Conservation (phyloP, 352 stramenopile genomes). For the Phytophthora pluvialis region DNA sequence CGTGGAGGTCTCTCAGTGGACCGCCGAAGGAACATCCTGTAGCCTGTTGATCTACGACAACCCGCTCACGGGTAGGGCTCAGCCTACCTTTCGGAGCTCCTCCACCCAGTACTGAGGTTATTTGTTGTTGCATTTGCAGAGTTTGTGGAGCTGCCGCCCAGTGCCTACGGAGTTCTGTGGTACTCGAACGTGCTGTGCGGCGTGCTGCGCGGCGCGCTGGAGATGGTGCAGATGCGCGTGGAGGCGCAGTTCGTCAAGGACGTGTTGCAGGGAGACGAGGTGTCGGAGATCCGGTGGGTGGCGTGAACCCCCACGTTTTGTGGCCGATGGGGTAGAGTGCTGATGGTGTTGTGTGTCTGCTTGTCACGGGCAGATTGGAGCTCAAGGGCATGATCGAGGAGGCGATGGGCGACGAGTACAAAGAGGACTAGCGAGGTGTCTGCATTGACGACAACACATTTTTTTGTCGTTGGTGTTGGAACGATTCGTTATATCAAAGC, state of each 20-base stretch:
- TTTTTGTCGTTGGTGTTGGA: too few species aligned
- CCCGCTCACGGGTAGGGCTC: conserved; percentile 80
- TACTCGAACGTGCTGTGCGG: conserved; percentile 98
- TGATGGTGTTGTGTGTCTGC: conserved; percentile 6
- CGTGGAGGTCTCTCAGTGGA: conserved; percentile 92
- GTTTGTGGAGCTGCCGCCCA: conserved; percentile 91
- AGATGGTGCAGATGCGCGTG: conserved; percentile 94
- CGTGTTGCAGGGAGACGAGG: conserved; percentile 84
- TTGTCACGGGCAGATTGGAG: conserved; percentile 51
- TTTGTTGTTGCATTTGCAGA: conserved; percentile 43
- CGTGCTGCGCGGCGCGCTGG: conserved; percentile 94
- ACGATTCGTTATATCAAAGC: too few species aligned
- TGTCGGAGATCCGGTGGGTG: conserved; percentile 82
- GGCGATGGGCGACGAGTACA: conserved; percentile 89
- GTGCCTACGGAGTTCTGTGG: conserved; percentile 90
- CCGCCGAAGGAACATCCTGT: conserved; percentile 87
- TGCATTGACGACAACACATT: too few species aligned
- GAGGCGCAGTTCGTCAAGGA: conserved; percentile 88
- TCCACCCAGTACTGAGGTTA: not conserved
- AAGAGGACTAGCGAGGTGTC: conserved; percentile 64
- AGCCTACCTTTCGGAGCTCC: not conserved
- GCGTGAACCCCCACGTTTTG: too few species aligned
- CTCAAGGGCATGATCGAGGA: conserved; percentile 92
- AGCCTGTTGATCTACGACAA: conserved; percentile 97
- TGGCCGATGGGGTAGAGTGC: not conserved